Conservation (phyloP, 2,329 filamentous ascomycete genomes). For the Colletotrichum lindemuthianum region DNA sequence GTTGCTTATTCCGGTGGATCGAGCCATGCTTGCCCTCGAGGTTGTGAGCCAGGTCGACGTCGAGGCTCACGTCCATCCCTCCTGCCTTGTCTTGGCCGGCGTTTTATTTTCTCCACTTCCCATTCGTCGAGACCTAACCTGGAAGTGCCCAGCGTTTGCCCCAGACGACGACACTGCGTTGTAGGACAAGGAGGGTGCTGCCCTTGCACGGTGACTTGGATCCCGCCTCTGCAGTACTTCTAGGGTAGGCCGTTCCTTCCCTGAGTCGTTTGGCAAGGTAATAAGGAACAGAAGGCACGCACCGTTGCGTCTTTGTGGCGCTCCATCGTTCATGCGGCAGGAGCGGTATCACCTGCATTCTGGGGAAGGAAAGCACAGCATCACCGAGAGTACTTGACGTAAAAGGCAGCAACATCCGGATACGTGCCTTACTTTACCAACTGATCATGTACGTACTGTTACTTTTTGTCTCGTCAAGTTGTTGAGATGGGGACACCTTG, state of each 20-base stretch:
- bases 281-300: too few relatives aligned
- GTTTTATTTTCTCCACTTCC: slow-evolving; percentile 6
- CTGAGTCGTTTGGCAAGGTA: too few relatives aligned
- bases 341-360: slow-evolving; percentile 8
- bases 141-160: background rate
- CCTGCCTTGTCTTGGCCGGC: slow-evolving; percentile 6
- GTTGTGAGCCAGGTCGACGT: slow-evolving; percentile 5
- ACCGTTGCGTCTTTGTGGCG: background rate
- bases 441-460: background rate
- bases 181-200: too few relatives aligned
- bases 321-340: slow-evolving; percentile 24
- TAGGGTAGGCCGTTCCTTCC: too few relatives aligned
- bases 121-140: slow-evolving; percentile 28
- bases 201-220: too few relatives aligned
- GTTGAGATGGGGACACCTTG: background rate
- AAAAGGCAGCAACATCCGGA: too few relatives aligned
- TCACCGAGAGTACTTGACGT: too few relatives aligned
- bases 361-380: background rate
- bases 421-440: too few relatives aligned
- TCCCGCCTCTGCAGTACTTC: too few relatives aligned
- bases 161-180: background rate
- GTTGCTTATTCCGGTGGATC: slow-evolving; percentile 28
- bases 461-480: slow-evolving; percentile 7
- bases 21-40: slow-evolving; percentile 19
- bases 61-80: slow-evolving; percentile 5